phyloP scores from a whole-genome alignment of 2,329 filamentous ascomycete species.

The Aspergillus tanneri region DNA sequence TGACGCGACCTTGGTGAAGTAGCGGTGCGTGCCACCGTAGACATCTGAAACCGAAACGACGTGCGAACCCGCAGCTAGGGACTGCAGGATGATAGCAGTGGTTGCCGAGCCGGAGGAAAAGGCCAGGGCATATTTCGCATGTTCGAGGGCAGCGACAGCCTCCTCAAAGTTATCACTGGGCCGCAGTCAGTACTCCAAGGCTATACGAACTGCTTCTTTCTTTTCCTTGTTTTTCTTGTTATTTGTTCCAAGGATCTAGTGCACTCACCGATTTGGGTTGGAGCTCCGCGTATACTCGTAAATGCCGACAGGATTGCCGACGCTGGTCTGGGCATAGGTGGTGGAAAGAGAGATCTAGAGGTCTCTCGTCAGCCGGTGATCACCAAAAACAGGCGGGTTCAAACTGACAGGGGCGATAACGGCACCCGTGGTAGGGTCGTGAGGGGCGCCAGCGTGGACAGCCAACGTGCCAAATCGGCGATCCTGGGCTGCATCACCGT shows the following conservation, averaged over 20 bases:
- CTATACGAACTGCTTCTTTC: neutral
- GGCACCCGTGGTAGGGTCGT: slow-evolving; percentile 87
- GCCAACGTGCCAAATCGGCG: slow-evolving; percentile 89
- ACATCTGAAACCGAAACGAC: slow-evolving; percentile 96
- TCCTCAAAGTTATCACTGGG: slow-evolving; percentile 82
- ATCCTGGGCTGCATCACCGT: slow-evolving; percentile 63
- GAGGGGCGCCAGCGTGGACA: slow-evolving; percentile 87
- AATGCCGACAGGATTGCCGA: slow-evolving; percentile 80
- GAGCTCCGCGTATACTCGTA: slow-evolving; percentile 94
- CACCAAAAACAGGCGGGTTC: neutral
- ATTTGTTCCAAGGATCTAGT: neutral
- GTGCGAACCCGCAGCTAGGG: slow-evolving; percentile 84
- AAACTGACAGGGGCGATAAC: slow-evolving; percentile 78
- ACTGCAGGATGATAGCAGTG: slow-evolving; percentile 90
- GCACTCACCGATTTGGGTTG: slow-evolving; percentile 75
- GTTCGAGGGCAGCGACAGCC: slow-evolving; percentile 87
- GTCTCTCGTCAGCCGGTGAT: slow-evolving; percentile 14
- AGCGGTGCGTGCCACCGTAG: slow-evolving; percentile 95
- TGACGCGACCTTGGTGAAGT: slow-evolving; percentile 96
- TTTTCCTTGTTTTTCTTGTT: neutral
- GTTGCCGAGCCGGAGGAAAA: slow-evolving; percentile 94
- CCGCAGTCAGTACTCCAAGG: slow-evolving; percentile 9
- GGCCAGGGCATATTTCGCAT: slow-evolving; percentile 87
- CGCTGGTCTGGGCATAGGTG: slow-evolving; percentile 87
- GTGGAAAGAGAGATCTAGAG: slow-evolving; percentile 84